phyloP scores from a whole-genome alignment of 2,329 filamentous ascomycete genomes.

The Fusarium sp. region DNA sequence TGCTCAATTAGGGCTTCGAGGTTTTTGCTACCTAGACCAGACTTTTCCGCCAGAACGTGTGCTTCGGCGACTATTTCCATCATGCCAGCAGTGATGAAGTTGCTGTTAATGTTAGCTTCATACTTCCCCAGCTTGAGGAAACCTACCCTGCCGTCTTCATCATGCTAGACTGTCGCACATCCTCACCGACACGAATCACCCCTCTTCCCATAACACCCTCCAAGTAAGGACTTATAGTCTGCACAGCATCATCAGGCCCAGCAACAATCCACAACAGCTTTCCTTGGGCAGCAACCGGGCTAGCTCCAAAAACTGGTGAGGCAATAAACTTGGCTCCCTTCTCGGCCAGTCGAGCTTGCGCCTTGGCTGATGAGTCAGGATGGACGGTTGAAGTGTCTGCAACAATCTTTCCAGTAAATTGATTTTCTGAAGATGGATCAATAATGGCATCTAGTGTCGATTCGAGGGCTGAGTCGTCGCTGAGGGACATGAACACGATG shows the following conservation, averaged over 20 bases:
- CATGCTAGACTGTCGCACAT: conserved; percentile 57
- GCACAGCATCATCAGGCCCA: conserved; percentile 52
- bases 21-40: conserved; percentile 52
- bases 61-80: conserved; percentile 63
- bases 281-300: conserved; percentile 59
- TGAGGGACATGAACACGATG: conserved; percentile 56
- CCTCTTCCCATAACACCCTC: conserved; percentile 56
- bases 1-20: conserved; percentile 58
- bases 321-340: conserved; percentile 55
- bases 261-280: conserved; percentile 60
- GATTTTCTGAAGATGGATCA: conserved; percentile 1
- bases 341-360: conserved; percentile 44
- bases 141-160: conserved; percentile 61
- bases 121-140: rapidly evolving
- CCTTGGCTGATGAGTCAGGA: conserved; percentile 53
- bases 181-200: conserved; percentile 56
- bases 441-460: conserved; percentile 49
- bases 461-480: conserved; percentile 56
- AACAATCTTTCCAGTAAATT: conserved; percentile 54
- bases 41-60: conserved; percentile 61
- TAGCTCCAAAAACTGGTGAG: conserved; percentile 63
- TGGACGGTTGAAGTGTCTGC: conserved; percentile 65
- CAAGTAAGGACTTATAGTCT: conserved; percentile 53
- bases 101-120: conserved; percentile 46
- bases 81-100: conserved; percentile 61